These are phyloP conservation scores for Aethionema arabicum DNA, from an alignment of 345 rosid genomes.

Conservation along the genomic window DNA sequence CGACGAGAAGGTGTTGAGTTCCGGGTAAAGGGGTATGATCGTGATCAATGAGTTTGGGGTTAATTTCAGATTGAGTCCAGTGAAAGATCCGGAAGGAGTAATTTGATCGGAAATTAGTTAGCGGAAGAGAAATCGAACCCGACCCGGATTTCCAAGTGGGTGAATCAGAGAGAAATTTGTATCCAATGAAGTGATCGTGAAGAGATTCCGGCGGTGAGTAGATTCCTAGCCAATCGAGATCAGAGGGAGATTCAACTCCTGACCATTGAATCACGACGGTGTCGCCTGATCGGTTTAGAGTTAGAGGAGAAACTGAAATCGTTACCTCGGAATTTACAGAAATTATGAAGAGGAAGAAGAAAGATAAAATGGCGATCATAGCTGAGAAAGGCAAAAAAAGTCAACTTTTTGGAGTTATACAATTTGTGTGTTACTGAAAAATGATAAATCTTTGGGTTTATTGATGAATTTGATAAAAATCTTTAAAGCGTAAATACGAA, in stretches of 20 bases:
- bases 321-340: slow-evolving; percentile 37
- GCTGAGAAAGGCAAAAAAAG: background rate
- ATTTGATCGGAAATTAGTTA: slow-evolving; percentile 69
- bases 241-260: slow-evolving; percentile 66
- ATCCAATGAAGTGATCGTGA: slow-evolving; percentile 69
- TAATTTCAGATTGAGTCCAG: slow-evolving; percentile 69
- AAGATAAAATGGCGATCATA: slow-evolving; percentile 36
- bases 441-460: background rate
- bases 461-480: background rate
- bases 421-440: background rate
- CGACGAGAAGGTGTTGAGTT: slow-evolving; percentile 53
- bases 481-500: slow-evolving; percentile 24
- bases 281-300: slow-evolving; percentile 62
- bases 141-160: slow-evolving; percentile 64
- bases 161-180: slow-evolving; percentile 64
- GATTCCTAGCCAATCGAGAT: slow-evolving; percentile 85
- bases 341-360: slow-evolving; percentile 30
- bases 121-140: slow-evolving; percentile 66
- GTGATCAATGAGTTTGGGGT: slow-evolving; percentile 58
- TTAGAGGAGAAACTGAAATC: slow-evolving; percentile 49
- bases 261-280: slow-evolving; percentile 62
- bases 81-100: slow-evolving; percentile 92
- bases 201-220: slow-evolving; percentile 80
- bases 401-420: slow-evolving; percentile 16
- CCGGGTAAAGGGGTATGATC: slow-evolving; percentile 85